Evolutionary conservation across 768 basidiomycete species (phyloP).

Genomic region (Boletus rubroflammeus): DNA sequence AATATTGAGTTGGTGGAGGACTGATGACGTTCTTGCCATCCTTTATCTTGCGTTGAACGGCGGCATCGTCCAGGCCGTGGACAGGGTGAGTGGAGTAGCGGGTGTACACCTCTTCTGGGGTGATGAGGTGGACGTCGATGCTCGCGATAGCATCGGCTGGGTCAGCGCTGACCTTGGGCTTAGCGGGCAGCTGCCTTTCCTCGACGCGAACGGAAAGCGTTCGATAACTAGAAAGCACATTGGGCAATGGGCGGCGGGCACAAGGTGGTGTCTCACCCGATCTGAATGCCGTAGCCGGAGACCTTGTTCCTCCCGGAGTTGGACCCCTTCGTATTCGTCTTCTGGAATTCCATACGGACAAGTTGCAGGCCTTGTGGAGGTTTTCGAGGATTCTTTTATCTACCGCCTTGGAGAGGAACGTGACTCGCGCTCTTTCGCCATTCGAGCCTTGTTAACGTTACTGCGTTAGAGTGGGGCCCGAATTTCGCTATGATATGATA

Average conservation of each 20-base stretch:
- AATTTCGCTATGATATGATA: not conserved
- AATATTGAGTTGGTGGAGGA: constrained; percentile 45
- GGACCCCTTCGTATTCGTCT: constrained; percentile 18
- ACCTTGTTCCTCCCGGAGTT: constrained; percentile 8
- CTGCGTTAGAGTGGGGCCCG: not conserved
- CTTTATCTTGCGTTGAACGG: constrained; percentile 35
- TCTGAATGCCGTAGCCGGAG: constrained; percentile 29
- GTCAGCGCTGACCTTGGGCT: constrained; percentile 22
- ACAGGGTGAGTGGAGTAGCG: constrained; percentile 43
- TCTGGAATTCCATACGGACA: constrained; percentile 11
- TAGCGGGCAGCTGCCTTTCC: constrained; percentile 20
- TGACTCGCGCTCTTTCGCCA: constrained; percentile 18
- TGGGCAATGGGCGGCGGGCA: not conserved
- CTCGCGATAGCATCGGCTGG: constrained; percentile 37
- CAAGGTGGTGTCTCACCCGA: constrained; percentile 8
- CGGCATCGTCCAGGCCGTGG: constrained; percentile 41
- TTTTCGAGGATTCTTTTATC: constrained; percentile 1
- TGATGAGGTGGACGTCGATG: constrained; percentile 48
- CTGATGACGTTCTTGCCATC: constrained; percentile 51
- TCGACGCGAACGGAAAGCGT: constrained; percentile 44
- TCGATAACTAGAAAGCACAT: constrained; percentile 28
- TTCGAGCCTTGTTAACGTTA: constrained; percentile 3
- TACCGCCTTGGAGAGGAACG: not conserved
- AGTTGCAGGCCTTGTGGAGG: not conserved
- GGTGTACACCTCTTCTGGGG: constrained; percentile 40